Evolutionary conservation across 1,139 yeast species (phyloP).

Genomic region (Tardiomyces digboiensis): DNA sequence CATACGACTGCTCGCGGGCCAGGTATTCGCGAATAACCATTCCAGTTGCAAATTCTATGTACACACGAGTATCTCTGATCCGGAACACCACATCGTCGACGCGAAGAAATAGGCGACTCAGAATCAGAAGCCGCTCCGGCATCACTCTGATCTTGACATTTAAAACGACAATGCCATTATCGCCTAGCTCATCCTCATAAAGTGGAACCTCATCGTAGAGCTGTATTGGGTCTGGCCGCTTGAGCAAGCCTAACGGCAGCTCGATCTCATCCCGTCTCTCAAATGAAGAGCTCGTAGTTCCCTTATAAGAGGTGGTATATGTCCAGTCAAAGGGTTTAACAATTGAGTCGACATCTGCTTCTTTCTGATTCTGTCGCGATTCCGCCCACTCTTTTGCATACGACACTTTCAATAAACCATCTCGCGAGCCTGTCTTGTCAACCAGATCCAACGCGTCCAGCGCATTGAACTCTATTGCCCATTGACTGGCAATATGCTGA

Average conservation of each 20-base stretch:
- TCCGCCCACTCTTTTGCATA: constrained; percentile 86
- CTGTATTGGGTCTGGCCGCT: constrained; percentile 73
- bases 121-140: constrained; percentile 65
- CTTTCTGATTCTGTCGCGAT: constrained; percentile 40
- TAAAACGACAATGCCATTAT: constrained; percentile 80
- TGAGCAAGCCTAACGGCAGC: constrained; percentile 37
- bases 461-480: constrained; percentile 59
- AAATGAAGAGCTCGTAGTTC: constrained; percentile 31
- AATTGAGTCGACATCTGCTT: constrained; percentile 38
- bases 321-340: constrained; percentile 96
- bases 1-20: constrained; percentile 61
- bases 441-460: constrained; percentile 72
- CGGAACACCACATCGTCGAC: constrained; percentile 86
- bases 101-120: constrained; percentile 72
- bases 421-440: constrained; percentile 36
- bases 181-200: constrained; percentile 94
- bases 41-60: constrained; percentile 63
- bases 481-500: constrained; percentile 30
- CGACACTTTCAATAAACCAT: constrained; percentile 57
- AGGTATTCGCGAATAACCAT: constrained; percentile 68
- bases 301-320: constrained; percentile 71
- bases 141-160: constrained; percentile 81
- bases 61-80: constrained; percentile 76
- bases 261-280: constrained; percentile 1
- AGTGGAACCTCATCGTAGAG: constrained; percentile 84